These are phyloP conservation scores for Phytophthora ramorum DNA, from an alignment of 352 stramenopile species.

Conservation along the genomic window DNA sequence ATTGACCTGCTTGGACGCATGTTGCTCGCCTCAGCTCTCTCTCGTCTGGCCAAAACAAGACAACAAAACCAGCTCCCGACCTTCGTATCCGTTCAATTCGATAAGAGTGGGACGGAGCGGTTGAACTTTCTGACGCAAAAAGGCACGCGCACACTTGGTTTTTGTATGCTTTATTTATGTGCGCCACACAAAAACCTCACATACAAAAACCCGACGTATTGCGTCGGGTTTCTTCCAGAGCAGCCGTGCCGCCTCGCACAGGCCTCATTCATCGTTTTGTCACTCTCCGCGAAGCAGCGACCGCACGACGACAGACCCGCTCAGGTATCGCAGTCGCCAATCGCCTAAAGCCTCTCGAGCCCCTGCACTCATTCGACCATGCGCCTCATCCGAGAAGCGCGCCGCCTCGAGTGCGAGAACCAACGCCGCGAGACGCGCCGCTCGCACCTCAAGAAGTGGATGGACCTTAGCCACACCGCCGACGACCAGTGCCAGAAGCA, in stretches of 20 bases:
- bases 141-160: constrained; percentile 18
- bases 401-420: constrained; percentile 42
- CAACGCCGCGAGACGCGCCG: constrained; percentile 36
- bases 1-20: too few species aligned
- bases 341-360: neutral
- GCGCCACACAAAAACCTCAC: too few species aligned
- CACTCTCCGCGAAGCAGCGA: neutral
- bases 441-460: constrained; percentile 42
- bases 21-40: neutral
- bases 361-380: constrained; percentile 19
- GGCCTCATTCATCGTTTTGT: constrained; percentile 11
- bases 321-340: neutral
- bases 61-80: neutral
- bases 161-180: constrained; percentile 11
- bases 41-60: neutral
- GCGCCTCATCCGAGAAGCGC: constrained; percentile 41
- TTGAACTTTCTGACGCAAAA: constrained; percentile 9
- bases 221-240: constrained; percentile 20
- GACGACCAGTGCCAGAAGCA: constrained; percentile 22
- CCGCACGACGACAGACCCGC: neutral
- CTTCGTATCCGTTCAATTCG: neutral
- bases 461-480: constrained; percentile 25
- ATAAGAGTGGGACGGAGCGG: constrained; percentile 15
- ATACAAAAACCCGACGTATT: too few species aligned
- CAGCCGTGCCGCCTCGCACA: constrained; percentile 1